Evolutionary conservation across 345 rosid genomes (phyloP).

Genomic region (Jatropha curcas): DNA sequence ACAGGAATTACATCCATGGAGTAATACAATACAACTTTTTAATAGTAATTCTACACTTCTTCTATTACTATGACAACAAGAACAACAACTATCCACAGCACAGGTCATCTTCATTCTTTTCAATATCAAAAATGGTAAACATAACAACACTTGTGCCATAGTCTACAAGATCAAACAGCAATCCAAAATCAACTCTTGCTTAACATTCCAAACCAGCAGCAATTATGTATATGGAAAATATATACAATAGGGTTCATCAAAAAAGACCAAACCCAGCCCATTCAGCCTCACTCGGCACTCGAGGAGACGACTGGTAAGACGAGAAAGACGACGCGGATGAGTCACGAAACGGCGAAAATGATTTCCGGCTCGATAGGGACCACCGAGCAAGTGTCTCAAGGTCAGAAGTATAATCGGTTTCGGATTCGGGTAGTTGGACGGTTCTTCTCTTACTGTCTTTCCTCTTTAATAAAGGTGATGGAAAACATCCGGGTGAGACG

Average conservation of each 20-base stretch:
- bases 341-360: conserved; percentile 48
- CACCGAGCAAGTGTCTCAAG: conserved; percentile 48
- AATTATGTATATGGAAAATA: background rate
- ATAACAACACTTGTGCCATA: conserved; percentile 8
- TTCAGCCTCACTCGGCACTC: conserved; percentile 47
- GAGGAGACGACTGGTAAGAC: conserved; percentile 66
- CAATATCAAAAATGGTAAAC: background rate
- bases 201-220: background rate
- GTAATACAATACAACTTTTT: background rate
- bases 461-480: conserved; percentile 44
- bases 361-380: conserved; percentile 63
- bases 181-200: no score
- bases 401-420: conserved; percentile 42
- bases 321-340: conserved; percentile 66
- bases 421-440: conserved; percentile 16
- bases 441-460: conserved; percentile 43
- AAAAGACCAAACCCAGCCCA: conserved; percentile 82
- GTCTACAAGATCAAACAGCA: background rate
- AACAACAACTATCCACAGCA: conserved; percentile 12
- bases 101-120: conserved; percentile 9
- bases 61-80: no score
- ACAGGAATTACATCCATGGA: no score
- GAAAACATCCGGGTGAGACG: conserved; percentile 71
- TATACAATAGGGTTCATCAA: conserved; percentile 20
- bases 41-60: background rate